Evolutionary conservation across 2,329 filamentous ascomycete genomes (phyloP).

Genomic region (Triangularia setosa): DNA sequence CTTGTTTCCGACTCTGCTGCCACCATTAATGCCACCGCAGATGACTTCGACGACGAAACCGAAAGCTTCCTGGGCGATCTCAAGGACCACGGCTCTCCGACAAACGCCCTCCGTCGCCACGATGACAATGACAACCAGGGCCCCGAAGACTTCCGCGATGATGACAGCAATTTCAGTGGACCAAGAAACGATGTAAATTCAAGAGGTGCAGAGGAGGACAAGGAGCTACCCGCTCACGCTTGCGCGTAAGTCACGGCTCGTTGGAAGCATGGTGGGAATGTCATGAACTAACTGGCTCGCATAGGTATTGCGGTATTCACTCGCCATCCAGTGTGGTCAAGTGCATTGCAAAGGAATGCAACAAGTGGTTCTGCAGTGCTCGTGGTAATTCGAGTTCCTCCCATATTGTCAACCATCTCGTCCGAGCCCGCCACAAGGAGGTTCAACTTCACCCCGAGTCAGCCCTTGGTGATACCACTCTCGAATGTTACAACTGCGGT

Average conservation of each 20-base stretch:
- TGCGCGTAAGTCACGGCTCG: constrained; percentile 69
- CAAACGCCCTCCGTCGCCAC: constrained; percentile 48
- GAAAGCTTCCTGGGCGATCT: constrained; percentile 65
- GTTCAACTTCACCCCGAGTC: constrained; percentile 94
- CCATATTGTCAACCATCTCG: constrained; percentile 97
- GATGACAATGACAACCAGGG: constrained; percentile 91
- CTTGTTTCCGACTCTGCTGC: constrained; percentile 78
- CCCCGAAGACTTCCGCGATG: constrained; percentile 76
- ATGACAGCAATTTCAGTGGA: constrained; percentile 71
- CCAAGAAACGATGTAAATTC: constrained; percentile 64
- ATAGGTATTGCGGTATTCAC: constrained; percentile 93
- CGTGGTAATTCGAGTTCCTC: constrained; percentile 95
- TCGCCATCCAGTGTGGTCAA: constrained; percentile 94
- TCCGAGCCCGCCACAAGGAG: constrained; percentile 96
- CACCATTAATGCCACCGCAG: constrained; percentile 82
- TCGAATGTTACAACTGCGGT: constrained; percentile 98
- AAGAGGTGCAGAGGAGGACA: constrained; percentile 68
- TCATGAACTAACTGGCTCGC: constrained; percentile 26
- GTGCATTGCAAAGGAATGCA: constrained; percentile 74
- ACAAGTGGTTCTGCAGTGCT: constrained; percentile 98
- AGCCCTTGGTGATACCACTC: constrained; percentile 86
- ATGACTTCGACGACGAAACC: constrained; percentile 74
- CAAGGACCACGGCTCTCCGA: constrained; percentile 34
- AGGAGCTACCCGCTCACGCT: constrained; percentile 87
- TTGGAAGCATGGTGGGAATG: not conserved